phyloP scores from a whole-genome alignment of 768 basidiomycete genomes.

The Amanita muscaria region DNA sequence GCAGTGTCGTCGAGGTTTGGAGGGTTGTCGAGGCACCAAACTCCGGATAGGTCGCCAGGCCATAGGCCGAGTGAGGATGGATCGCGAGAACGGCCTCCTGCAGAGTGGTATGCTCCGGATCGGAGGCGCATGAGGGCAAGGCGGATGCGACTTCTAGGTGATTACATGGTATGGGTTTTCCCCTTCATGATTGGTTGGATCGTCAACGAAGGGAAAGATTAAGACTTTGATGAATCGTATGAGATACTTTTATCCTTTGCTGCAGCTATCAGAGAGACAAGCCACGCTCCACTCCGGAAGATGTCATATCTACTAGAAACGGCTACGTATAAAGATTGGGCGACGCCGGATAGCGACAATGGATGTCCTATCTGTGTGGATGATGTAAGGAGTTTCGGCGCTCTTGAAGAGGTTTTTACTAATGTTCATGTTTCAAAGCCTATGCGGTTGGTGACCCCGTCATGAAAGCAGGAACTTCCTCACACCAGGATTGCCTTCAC shows the following conservation, averaged over 20 bases:
- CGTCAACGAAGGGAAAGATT: constrained; percentile 45
- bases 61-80: constrained; percentile 4
- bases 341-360: constrained; percentile 52
- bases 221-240: constrained; percentile 70
- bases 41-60: constrained; percentile 3
- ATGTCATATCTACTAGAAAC: constrained; percentile 54
- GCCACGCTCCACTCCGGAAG: constrained; percentile 54
- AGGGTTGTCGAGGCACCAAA: constrained; percentile 3
- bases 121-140: constrained; percentile 7
- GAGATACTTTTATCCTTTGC: constrained; percentile 56
- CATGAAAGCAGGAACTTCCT: constrained; percentile 58
- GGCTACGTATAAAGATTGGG: constrained; percentile 62
- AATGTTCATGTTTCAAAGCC: neutral
- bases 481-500: constrained; percentile 66
- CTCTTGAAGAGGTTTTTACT: neutral
- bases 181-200: neutral
- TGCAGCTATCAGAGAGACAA: constrained; percentile 48
- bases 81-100: constrained; percentile 5
- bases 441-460: constrained; percentile 56
- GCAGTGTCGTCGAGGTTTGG: constrained; percentile 22
- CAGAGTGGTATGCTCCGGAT: constrained; percentile 1
- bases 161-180: constrained; percentile 41
- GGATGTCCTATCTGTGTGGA: constrained; percentile 68
- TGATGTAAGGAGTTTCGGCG: constrained; percentile 1
- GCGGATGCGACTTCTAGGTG: constrained; percentile 24